Evolutionary conservation across 2,329 filamentous ascomycete genomes (phyloP).

Genomic region (Exophiala sp.): DNA sequence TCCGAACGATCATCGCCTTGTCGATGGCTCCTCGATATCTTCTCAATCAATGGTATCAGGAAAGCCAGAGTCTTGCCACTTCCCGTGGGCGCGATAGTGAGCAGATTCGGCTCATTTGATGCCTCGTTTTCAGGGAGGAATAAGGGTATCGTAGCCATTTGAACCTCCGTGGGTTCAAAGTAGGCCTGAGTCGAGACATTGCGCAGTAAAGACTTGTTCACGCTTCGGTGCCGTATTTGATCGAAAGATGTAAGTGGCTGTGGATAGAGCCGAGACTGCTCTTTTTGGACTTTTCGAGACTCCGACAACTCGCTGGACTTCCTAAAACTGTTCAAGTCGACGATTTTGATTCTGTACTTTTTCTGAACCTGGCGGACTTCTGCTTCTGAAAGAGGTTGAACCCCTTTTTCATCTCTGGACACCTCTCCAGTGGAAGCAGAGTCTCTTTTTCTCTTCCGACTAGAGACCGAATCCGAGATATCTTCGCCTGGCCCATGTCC

Average conservation of each 20-base stretch:
- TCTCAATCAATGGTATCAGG: constrained; percentile 79
- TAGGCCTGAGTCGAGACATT: constrained; percentile 86
- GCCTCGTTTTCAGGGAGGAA: constrained; percentile 54
- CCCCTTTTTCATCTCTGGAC: not conserved
- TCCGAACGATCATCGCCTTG: constrained; percentile 43
- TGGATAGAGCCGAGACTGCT: constrained; percentile 63
- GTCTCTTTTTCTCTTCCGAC: constrained; percentile 37
- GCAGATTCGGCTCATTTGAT: constrained; percentile 60
- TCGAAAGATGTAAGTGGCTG: constrained; percentile 75
- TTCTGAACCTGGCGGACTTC: constrained; percentile 71
- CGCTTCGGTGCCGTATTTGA: constrained; percentile 69
- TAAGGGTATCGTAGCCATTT: constrained; percentile 79
- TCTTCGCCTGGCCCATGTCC: constrained; percentile 39
- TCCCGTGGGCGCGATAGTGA: constrained; percentile 89
- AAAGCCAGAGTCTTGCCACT: constrained; percentile 97
- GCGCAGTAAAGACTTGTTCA: constrained; percentile 68
- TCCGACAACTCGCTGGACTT: constrained; percentile 24
- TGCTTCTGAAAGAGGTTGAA: constrained; percentile 9
- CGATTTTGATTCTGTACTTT: constrained; percentile 80
- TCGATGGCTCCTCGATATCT: constrained; percentile 57
- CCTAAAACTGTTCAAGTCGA: constrained; percentile 57
- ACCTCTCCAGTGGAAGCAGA: constrained; percentile 28
- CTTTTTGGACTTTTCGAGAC: constrained; percentile 49
- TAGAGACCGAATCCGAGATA: constrained; percentile 33
- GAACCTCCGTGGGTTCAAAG: constrained; percentile 84